Conservation (phyloP, 2,329 filamentous ascomycete species). For the Colletotrichum australisinense region DNA sequence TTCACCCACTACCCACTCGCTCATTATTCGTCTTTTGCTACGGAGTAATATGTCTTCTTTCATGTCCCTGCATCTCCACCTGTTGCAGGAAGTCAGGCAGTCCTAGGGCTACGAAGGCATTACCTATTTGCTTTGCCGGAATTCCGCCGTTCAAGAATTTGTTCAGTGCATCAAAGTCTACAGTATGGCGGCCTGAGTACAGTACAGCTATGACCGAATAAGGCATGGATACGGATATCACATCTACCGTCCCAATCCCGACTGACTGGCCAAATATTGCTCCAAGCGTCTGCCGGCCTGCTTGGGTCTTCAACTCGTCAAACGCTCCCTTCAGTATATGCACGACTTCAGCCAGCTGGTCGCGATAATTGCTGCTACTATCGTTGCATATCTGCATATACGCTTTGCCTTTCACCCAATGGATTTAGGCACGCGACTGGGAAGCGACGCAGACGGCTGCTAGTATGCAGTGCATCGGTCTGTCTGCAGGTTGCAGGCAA, state of each 20-base stretch:
- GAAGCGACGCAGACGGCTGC: not conserved
- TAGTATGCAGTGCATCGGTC: not conserved
- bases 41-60: conserved; percentile 12
- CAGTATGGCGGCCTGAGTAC: not conserved
- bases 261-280: not conserved
- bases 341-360: not conserved
- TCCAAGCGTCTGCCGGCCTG: not conserved
- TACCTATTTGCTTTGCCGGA: conserved; percentile 11
- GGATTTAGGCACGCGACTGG: conserved; percentile 28
- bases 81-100: conserved; percentile 12
- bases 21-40: not conserved
- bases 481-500: conserved; percentile 16
- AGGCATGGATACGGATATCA: not conserved
- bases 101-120: conserved; percentile 11
- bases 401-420: conserved; percentile 7
- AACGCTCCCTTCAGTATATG: not conserved
- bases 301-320: not conserved
- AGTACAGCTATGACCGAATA: not conserved
- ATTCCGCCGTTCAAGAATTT: not conserved
- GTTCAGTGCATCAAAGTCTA: not conserved
- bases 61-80: conserved; percentile 26
- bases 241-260: not conserved
- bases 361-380: not conserved
- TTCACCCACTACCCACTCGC: not conserved
- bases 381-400: conserved; percentile 3